Evolutionary conservation across 2,329 filamentous ascomycete species (phyloP).

Genomic region (Emmonsiellopsis sp.): DNA sequence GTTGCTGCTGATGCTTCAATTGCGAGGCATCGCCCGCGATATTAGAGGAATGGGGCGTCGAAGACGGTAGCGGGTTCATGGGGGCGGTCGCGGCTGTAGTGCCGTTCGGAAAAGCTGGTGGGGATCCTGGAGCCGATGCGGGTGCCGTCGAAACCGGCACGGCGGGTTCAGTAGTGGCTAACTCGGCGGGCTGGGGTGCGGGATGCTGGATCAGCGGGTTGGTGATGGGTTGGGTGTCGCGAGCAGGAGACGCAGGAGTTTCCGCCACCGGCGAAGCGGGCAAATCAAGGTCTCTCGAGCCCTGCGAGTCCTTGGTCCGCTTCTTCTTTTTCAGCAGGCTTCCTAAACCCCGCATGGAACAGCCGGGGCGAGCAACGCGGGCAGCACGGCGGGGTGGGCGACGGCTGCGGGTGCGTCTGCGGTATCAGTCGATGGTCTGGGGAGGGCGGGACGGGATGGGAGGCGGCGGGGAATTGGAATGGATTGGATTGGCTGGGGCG

Average conservation of each 20-base stretch:
- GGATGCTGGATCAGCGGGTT: slow-evolving; percentile 10
- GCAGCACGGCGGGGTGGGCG: neutral
- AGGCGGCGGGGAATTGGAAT: neutral
- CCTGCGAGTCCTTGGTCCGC: slow-evolving; percentile 78
- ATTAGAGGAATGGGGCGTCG: neutral
- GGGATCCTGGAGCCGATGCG: neutral
- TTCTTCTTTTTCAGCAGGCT: slow-evolving; percentile 96
- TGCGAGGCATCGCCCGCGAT: slow-evolving; percentile 9
- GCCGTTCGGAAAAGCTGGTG: neutral
- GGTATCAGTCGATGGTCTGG: neutral
- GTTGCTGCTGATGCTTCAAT: slow-evolving; percentile 19
- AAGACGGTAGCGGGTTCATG: neutral
- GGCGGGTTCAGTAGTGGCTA: neutral
- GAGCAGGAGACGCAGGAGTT: slow-evolving; percentile 18
- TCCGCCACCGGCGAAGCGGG: slow-evolving; percentile 12
- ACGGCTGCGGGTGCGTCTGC: neutral
- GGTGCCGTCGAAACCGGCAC: neutral
- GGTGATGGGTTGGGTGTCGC: slow-evolving; percentile 1
- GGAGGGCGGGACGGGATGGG: neutral
- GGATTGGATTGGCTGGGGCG: too few relatives aligned
- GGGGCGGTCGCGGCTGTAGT: neutral
- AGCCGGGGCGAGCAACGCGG: neutral
- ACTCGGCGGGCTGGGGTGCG: neutral
- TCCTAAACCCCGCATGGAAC: slow-evolving; percentile 80
- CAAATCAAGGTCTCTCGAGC: slow-evolving; percentile 26